Evolutionary conservation across 768 basidiomycete species (phyloP), one percentile per base, ranked within the genome.

Genomic region (Nevesoporus exiguus): DNA sequence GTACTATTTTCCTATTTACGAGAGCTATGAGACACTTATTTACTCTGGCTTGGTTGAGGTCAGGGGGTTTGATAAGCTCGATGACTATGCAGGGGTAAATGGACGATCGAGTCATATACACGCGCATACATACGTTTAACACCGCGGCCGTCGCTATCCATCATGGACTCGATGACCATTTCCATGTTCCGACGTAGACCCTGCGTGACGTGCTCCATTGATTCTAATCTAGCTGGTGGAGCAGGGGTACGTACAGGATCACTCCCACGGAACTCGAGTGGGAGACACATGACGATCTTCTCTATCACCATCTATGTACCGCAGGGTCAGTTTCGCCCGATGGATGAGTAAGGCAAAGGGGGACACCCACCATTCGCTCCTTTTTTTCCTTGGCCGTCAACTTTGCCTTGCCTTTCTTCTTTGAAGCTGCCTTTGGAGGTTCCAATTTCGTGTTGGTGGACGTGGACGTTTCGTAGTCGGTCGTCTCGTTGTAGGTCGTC

Each of bases 1-100:
- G 76, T 1, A 93, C 89, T 19, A 90, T 79, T 66, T 95, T 96
- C 46, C 90, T 80, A 65, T 87, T 88, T 5, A 95, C 93, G 7
- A 98, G 75, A 2, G 93, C 91, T 49, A 98, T 93, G 34, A 98
- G 77, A 61, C 93, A 96, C 68, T 93, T 95, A 70, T 97, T 96
- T 39, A 93, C 94, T 40, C 90, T 80, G 8, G 93, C 88, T 74
- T 96, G 93, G 49, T 86, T 90, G 34, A 96, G 79, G 58, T 93
- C 90, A 0, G 92, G 90, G 2, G 84, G 84, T 39, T 77, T 78
- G 61, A 94, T 80, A 51, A 95, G 77, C 52, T 92, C 89, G 29
- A 80, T 71, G 22, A 95, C 93, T 96, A 4, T 9, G 19, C 17
- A n/a, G 27, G 30, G 29, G 29, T 63, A 1, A 63, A 34, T 25